phyloP scores from a whole-genome alignment of 2,329 filamentous ascomycete species.

The Talaromyces verruculosus region DNA sequence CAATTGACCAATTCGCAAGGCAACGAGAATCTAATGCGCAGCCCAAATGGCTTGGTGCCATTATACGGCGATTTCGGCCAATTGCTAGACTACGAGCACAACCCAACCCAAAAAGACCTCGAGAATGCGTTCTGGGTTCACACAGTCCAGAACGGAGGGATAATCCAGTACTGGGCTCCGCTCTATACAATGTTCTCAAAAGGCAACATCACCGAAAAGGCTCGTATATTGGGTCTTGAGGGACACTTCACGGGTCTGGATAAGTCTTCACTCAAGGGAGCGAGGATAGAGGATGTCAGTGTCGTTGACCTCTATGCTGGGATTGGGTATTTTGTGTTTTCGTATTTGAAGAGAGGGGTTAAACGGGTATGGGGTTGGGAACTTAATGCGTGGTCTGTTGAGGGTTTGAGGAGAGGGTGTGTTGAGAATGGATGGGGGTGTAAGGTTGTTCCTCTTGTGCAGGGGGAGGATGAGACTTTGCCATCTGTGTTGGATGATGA shows the following conservation, averaged over 20 bases:
- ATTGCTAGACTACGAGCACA: slow-evolving; percentile 25
- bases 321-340: slow-evolving; percentile 92
- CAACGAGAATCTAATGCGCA: slow-evolving; percentile 68
- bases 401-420: slow-evolving; percentile 77
- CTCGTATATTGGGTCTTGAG: slow-evolving; percentile 61
- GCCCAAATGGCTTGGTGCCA: slow-evolving; percentile 67
- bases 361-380: slow-evolving; percentile 79
- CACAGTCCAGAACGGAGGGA: slow-evolving; percentile 72
- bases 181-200: slow-evolving; percentile 91
- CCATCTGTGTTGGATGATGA: slow-evolving; percentile 27
- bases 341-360: slow-evolving; percentile 71
- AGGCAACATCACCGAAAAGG: slow-evolving; percentile 87
- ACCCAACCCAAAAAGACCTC: slow-evolving; percentile 57
- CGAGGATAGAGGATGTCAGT: slow-evolving; percentile 32
- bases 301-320: slow-evolving; percentile 83
- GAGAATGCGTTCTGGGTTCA: slow-evolving; percentile 72
- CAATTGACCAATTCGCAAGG: slow-evolving; percentile 35
- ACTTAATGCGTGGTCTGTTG: slow-evolving; percentile 82
- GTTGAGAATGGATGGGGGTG: slow-evolving; percentile 65
- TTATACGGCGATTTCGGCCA: slow-evolving; percentile 75
- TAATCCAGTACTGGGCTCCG: slow-evolving; percentile 83
- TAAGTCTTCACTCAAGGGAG: slow-evolving; percentile 27
- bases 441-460: slow-evolving; percentile 50
- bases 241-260: slow-evolving; percentile 36
- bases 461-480: slow-evolving; percentile 32